A percentile compares a stretch with the other conserved stretches of the same genome.
Evolutionary conservation across 257 asterid species (phyloP).

Genomic region (Capsicum chinense): DNA sequence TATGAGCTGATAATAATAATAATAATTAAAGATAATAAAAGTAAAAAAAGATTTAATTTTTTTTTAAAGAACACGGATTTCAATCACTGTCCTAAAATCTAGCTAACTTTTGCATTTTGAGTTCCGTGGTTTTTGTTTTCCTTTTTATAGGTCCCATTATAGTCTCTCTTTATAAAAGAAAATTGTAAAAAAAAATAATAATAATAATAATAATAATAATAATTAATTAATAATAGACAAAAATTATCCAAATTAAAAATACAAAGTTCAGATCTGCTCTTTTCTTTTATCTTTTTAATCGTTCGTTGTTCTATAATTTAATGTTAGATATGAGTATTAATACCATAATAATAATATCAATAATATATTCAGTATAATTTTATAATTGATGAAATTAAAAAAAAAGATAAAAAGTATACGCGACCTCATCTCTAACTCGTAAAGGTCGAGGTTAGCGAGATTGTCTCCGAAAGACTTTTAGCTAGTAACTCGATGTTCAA

Average conservation of each 20-base stretch:
- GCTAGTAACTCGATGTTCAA: too few relatives aligned
- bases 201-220: too few relatives aligned
- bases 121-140: conserved; percentile 46
- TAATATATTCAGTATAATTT: too few relatives aligned
- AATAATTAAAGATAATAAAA: background rate
- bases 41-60: background rate
- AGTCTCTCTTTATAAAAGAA: background rate
- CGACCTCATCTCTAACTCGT: too few relatives aligned
- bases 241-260: background rate
- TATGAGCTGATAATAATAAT: conserved; percentile 34
- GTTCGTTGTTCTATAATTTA: too few relatives aligned
- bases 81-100: conserved; percentile 52
- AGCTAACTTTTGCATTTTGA: conserved; percentile 47
- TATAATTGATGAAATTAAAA: too few relatives aligned
- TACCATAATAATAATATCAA: too few relatives aligned
- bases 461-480: too few relatives aligned
- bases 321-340: too few relatives aligned
- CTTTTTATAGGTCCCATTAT: background rate
- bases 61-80: conserved; percentile 50
- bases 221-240: background rate
- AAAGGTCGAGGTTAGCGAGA: too few relatives aligned
- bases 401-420: too few relatives aligned
- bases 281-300: too few relatives aligned
- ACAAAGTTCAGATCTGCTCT: background rate
- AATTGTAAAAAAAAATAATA: background rate